Percentiles rank a stretch among this genome's conserved stretches.
Conservation (phyloP, 2,329 filamentous ascomycete species). For the Diaporthe nobilis region DNA sequence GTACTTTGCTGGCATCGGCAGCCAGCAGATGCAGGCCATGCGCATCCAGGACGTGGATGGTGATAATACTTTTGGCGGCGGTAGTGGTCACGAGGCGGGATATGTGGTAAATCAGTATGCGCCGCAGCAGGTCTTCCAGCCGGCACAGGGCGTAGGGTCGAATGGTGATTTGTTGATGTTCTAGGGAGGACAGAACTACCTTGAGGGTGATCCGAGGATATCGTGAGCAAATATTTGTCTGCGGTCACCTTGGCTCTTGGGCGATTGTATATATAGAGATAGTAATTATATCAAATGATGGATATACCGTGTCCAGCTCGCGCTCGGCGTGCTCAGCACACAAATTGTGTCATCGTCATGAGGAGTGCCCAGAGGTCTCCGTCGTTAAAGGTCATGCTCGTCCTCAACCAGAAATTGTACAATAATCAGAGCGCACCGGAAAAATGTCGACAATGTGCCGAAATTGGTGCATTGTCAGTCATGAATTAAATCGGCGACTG, state of each 20-base stretch:
- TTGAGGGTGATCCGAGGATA: background rate
- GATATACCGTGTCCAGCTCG: background rate
- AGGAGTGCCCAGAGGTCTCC: background rate
- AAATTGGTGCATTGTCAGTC: too few species aligned
- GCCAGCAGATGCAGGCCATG: constrained; percentile 81
- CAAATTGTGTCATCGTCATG: background rate
- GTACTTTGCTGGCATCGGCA: constrained; percentile 87
- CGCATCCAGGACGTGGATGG: constrained; percentile 72
- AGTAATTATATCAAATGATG: constrained; percentile 2
- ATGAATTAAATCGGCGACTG: too few species aligned
- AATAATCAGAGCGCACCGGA: too few species aligned
- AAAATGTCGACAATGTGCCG: too few species aligned
- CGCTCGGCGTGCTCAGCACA: background rate
- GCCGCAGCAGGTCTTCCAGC: constrained; percentile 81
- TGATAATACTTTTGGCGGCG: constrained; percentile 73
- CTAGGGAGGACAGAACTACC: constrained; percentile 51
- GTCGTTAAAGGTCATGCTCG: background rate
- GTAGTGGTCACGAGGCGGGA: constrained; percentile 65
- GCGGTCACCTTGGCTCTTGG: background rate
- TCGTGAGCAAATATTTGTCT: background rate
- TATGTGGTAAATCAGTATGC: constrained; percentile 88
- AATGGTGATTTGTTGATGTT: constrained; percentile 81
- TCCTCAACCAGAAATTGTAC: background rate
- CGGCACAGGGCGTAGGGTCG: constrained; percentile 72
- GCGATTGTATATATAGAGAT: background rate